These are phyloP conservation scores for Amylocystis lapponica DNA, from an alignment of 768 basidiomycete genomes.

Conservation along the genomic window DNA sequence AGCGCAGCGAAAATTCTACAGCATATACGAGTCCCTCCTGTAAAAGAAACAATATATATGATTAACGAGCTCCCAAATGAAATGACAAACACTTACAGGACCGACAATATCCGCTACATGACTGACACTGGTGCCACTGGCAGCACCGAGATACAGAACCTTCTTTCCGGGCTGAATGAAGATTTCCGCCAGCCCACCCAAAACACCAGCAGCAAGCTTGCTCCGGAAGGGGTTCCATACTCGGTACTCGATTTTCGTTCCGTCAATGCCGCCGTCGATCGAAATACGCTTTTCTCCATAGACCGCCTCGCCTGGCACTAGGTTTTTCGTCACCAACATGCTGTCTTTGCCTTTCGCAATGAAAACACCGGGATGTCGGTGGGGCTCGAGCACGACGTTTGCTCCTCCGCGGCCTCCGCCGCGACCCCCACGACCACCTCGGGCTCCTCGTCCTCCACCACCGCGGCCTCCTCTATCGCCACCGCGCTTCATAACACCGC, in stretches of 20 bases:
- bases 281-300: constrained; percentile 98
- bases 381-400: constrained; percentile 90
- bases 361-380: constrained; percentile 92
- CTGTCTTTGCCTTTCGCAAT: constrained; percentile 97
- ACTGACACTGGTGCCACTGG: constrained; percentile 95
- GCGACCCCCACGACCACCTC: constrained; percentile 54
- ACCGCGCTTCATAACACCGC: constrained; percentile 22
- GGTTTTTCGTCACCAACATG: constrained; percentile 94
- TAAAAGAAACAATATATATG: constrained; percentile 11
- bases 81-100: constrained; percentile 53
- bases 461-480: constrained; percentile 30
- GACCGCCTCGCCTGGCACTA: constrained; percentile 95
- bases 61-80: constrained; percentile 3
- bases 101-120: constrained; percentile 99
- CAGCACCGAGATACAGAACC: constrained; percentile 96
- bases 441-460: constrained; percentile 29
- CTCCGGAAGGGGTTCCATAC: constrained; percentile 99
- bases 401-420: constrained; percentile 78
- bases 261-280: constrained; percentile 68
- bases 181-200: constrained; percentile 92
- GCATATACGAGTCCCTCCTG: constrained; percentile 97
- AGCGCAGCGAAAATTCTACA: constrained; percentile 95
- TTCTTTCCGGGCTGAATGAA: constrained; percentile 92
- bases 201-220: constrained; percentile 94
- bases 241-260: constrained; percentile 90